Base-by-base conservation (phyloP, 345 rosid genomes). In the Carallia brachiata region DNA sequence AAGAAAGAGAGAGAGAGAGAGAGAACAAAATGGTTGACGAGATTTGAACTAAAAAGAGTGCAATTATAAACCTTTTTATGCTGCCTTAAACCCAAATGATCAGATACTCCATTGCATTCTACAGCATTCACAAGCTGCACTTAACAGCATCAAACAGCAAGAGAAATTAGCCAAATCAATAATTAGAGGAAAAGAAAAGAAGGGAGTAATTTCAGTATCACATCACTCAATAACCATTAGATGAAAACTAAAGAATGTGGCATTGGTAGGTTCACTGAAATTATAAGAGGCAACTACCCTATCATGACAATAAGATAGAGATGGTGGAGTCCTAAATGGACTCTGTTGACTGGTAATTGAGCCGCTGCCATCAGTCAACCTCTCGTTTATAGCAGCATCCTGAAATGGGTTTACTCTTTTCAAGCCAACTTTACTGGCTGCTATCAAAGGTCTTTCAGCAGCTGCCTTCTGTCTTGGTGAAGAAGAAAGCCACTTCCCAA, bases 271-370 rank as follows among this genome's bases (percentile, higher is more conserved):
- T 28, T 28, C 1, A 10, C 4, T 19, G 8, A 44, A 15, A 50
- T 47, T 57, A 66, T 17, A 58, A 75, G 67, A 70, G 54, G 65
- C 18, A 75, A 70, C 68, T 77, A 92, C 99, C 92, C 77, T 86
- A 74, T 79, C 84, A 50, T 83, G 81, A 68, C 77, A 68, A 77
- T 80, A 87, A 40, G 89, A 84, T 34, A 89, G 83, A 48, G 97
- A 95, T 10, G 97, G 97, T 13, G 97, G 99, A 71, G 99, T 95
- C 69, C 82, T 80, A 75, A 95, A 92, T 56, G 99, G 99, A 86
- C 96, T 90, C 67, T 75, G 93, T 63, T 73, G 83, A 73, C 75
- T 81, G 71, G 84, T 70, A 62, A 62, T 63, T 12, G 66, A 68
- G 55, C 44, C 3, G 62, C 61, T 76, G 27, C 27, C 72, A 28